A percentile compares a stretch with the other conserved stretches of the same genome.
These are phyloP conservation scores for Miscanthus sacchariflorus DNA, from an alignment of 202 grass and related monocot genomes.

Conservation along the genomic window DNA sequence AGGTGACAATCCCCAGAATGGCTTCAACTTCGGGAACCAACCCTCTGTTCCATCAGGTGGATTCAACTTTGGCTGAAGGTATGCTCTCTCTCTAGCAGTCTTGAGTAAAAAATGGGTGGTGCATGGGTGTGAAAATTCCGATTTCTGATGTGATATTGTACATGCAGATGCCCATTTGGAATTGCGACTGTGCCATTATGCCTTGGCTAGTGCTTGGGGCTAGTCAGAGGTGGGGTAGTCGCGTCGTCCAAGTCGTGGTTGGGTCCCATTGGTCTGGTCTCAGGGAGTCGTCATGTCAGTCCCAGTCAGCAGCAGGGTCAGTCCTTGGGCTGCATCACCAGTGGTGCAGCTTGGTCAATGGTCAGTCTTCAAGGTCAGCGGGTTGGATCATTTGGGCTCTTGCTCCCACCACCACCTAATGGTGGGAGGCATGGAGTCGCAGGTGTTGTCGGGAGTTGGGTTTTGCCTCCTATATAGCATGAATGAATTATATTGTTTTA, in stretches of 20 bases:
- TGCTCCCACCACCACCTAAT: constrained; percentile 33
- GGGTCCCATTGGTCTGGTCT: constrained; percentile 63
- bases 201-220: constrained; percentile 56
- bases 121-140: background rate
- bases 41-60: constrained; percentile 75
- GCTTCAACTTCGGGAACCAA: constrained; percentile 74
- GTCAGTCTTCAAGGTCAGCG: constrained; percentile 60
- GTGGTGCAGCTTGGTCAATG: constrained; percentile 56
- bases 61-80: constrained; percentile 82
- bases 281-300: constrained; percentile 58
- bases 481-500: constrained; percentile 59
- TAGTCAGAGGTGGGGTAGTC: constrained; percentile 61
- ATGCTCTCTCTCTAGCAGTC: constrained; percentile 10
- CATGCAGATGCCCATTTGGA: constrained; percentile 58
- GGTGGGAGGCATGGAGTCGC: constrained; percentile 41
- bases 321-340: constrained; percentile 51
- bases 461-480: constrained; percentile 76
- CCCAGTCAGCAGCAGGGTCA: constrained; percentile 58
- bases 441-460: constrained; percentile 52
- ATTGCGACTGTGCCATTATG: constrained; percentile 43
- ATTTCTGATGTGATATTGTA: constrained; percentile 47
- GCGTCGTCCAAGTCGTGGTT: constrained; percentile 53
- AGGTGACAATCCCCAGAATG: constrained; percentile 63
- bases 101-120: background rate
- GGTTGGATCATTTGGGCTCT: constrained; percentile 54